phyloP scores from a whole-genome alignment of 1,284 basidiomycete species.

The Ustilago nuda region DNA sequence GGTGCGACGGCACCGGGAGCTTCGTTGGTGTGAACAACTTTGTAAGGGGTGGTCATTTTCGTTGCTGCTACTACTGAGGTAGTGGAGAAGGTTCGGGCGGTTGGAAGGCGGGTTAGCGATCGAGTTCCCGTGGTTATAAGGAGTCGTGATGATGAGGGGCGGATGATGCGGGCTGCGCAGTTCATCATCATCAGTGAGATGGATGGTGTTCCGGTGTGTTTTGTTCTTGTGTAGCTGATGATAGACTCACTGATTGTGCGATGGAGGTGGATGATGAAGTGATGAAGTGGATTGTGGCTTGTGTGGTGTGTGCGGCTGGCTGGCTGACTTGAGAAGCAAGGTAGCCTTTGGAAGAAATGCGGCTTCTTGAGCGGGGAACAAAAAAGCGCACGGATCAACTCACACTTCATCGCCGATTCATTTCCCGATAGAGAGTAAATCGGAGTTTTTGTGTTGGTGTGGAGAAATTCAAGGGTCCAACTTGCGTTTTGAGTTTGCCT shows the following conservation, averaged over 20 bases:
- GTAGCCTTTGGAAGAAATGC: background rate
- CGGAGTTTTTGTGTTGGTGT: background rate
- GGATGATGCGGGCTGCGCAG: background rate
- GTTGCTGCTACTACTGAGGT: constrained; percentile 1
- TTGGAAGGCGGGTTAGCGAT: constrained; percentile 16
- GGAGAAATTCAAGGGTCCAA: constrained; percentile 18
- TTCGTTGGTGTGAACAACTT: constrained; percentile 61
- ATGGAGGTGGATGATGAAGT: background rate
- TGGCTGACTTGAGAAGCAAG: constrained; percentile 16
- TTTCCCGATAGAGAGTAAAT: background rate
- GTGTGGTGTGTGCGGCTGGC: background rate
- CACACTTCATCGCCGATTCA: background rate
- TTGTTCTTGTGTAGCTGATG: background rate
- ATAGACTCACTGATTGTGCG: constrained; percentile 19
- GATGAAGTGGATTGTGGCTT: background rate
- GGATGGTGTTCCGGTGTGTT: background rate
- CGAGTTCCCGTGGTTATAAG: background rate
- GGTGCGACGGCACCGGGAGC: constrained; percentile 68
- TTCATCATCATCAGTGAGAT: background rate
- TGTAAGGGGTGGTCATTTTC: constrained; percentile 56
- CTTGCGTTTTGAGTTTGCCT: background rate
- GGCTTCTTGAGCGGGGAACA: background rate
- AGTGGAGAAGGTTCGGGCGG: constrained; percentile 9
- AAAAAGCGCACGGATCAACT: constrained; percentile 6
- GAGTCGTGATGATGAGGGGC: background rate